Conservation (phyloP, 2,329 filamentous ascomycete species). For the Trichophyton equinum region DNA sequence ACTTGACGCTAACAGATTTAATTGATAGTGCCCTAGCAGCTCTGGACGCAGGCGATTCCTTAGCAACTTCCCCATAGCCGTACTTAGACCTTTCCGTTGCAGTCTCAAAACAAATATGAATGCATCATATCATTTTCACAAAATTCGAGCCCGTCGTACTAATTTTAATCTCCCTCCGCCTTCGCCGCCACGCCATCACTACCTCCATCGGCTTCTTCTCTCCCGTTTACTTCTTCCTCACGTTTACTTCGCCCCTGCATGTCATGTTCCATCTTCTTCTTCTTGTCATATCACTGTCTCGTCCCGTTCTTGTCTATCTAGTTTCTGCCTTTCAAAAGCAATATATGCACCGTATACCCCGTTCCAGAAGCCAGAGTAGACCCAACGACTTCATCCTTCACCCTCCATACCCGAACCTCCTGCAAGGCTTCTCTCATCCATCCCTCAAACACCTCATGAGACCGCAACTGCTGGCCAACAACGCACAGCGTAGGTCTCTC, state of each 20-base stretch:
- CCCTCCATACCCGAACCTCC: constrained; percentile 61
- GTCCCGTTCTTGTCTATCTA: neutral
- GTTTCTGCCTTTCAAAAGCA: constrained; percentile 41
- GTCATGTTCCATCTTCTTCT: too few relatives aligned
- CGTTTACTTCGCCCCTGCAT: too few relatives aligned
- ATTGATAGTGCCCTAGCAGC: constrained; percentile 34
- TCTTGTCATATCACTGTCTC: neutral
- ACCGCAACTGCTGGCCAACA: constrained; percentile 78
- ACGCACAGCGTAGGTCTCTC: constrained; percentile 54
- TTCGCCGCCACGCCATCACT: too few relatives aligned
- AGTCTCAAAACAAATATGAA: too few relatives aligned
- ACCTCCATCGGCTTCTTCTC: too few relatives aligned
- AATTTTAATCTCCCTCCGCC: too few relatives aligned
- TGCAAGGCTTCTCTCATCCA: constrained; percentile 61
- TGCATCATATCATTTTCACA: too few relatives aligned
- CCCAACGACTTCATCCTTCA: constrained; percentile 53
- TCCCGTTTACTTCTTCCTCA: too few relatives aligned
- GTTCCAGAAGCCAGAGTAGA: constrained; percentile 47
- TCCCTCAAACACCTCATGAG: constrained; percentile 68
- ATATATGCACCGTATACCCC: constrained; percentile 75
- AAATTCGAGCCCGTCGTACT: too few relatives aligned
- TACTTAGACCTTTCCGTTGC: too few relatives aligned
- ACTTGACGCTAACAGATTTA: neutral
- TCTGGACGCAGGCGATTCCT: constrained; percentile 35
- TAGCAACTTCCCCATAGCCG: constrained; percentile 32